phyloP scores from a whole-genome alignment of 192 early-diverging fungal genomes.

The Podila epigama region DNA sequence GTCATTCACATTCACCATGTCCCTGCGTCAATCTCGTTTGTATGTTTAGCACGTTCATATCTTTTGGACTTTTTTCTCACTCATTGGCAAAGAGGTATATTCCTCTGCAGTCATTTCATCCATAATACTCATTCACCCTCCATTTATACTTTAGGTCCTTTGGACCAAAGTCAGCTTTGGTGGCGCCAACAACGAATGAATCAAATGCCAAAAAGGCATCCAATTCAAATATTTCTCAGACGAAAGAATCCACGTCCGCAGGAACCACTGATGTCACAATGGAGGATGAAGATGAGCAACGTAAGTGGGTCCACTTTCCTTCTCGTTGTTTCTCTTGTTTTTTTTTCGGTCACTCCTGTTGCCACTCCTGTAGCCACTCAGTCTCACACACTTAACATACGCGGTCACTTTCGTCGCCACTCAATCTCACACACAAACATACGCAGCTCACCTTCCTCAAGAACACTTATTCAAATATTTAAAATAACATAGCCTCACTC shows the following conservation, averaged over 20 bases:
- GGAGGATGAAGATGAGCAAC: constrained; percentile 16
- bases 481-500: not conserved
- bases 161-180: constrained; percentile 35
- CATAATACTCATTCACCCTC: not conserved
- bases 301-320: not conserved
- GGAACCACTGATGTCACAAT: constrained; percentile 1
- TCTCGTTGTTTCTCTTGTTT: no score
- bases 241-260: not conserved
- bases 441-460: no score
- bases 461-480: not conserved
- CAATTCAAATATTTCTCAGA: not conserved
- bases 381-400: no score
- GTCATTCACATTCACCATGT: constrained; percentile 8
- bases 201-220: not conserved
- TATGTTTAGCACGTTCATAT: not conserved
- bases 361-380: no score
- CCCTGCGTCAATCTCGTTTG: constrained; percentile 37
- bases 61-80: not conserved
- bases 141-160: constrained; percentile 27
- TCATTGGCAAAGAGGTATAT: not conserved
- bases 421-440: no score
- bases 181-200: constrained; percentile 21
- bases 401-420: no score
- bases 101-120: not conserved
- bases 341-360: no score